phyloP scores from a whole-genome alignment of 257 asterid genomes.

The Euphrasia confusa region DNA sequence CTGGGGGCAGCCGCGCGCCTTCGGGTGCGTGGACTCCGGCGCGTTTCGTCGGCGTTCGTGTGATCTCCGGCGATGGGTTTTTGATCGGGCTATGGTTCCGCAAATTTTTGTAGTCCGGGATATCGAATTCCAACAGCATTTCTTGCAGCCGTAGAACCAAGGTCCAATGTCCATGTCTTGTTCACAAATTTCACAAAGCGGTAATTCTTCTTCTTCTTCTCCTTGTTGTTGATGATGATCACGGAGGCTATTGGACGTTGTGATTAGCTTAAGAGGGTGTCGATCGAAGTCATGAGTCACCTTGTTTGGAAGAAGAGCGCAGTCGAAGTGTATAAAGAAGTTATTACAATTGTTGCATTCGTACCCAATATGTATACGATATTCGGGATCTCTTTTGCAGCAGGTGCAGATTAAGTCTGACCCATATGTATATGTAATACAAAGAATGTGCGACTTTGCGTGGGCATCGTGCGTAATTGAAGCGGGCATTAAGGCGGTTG shows the following conservation, averaged over 20 bases:
- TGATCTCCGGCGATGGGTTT: no score
- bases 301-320: constrained; percentile 5
- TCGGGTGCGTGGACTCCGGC: no score
- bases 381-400: no score
- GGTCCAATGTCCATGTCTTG: neutral
- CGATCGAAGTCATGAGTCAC: neutral
- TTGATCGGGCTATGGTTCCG: no score
- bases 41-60: no score
- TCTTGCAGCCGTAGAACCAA: constrained; percentile 19
- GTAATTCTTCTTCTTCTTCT: neutral
- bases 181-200: constrained; percentile 20
- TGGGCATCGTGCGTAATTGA: neutral
- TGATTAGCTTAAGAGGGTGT: constrained; percentile 11
- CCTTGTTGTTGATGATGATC: no score
- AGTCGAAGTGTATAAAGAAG: neutral
- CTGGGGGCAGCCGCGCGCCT: no score
- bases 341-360: neutral
- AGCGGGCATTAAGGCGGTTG: neutral
- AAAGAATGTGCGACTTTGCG: neutral
- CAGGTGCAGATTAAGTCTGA: neutral
- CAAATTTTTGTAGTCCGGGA: no score
- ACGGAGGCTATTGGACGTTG: neutral
- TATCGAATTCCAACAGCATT: no score
- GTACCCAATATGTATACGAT: neutral
- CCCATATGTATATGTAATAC: no score